phyloP scores from a whole-genome alignment of 176 grass and related monocot species.

The Triticum monococcum region DNA sequence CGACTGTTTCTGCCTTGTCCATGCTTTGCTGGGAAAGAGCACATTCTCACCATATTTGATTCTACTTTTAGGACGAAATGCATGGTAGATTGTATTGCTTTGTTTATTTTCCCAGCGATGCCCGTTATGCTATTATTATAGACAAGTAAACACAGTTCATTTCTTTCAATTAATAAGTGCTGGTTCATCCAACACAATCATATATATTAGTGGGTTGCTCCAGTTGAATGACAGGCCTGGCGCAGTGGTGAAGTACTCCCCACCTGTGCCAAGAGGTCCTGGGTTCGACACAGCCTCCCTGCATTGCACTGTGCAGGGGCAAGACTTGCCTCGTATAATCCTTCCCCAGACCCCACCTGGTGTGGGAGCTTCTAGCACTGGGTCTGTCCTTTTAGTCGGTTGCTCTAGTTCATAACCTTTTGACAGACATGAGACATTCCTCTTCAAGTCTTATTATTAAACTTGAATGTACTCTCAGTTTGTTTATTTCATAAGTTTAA shows the following conservation, averaged over 20 bases:
- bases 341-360: too few relatives aligned
- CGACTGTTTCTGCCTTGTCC: too few relatives aligned
- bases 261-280: too few relatives aligned
- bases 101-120: slow-evolving; percentile 10
- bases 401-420: slow-evolving; percentile 1
- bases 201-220: slow-evolving; percentile 3
- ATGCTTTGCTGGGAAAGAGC: too few relatives aligned
- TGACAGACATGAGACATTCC: not conserved
- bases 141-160: too few relatives aligned
- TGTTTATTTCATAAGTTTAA: not conserved
- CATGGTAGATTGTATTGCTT: not conserved
- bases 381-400: not conserved
- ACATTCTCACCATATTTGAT: not conserved
- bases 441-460: not conserved
- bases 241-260: too few relatives aligned
- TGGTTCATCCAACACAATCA: not conserved
- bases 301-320: too few relatives aligned
- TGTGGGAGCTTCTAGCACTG: too few relatives aligned
- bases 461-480: not conserved
- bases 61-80: not conserved
- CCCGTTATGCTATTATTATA: not conserved
- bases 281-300: too few relatives aligned
- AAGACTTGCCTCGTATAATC: too few relatives aligned
- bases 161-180: not conserved
- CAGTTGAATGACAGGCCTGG: not conserved